Conservation (phyloP, 805 yeast genomes). For the Kockiozyma suomiensis region DNA sequence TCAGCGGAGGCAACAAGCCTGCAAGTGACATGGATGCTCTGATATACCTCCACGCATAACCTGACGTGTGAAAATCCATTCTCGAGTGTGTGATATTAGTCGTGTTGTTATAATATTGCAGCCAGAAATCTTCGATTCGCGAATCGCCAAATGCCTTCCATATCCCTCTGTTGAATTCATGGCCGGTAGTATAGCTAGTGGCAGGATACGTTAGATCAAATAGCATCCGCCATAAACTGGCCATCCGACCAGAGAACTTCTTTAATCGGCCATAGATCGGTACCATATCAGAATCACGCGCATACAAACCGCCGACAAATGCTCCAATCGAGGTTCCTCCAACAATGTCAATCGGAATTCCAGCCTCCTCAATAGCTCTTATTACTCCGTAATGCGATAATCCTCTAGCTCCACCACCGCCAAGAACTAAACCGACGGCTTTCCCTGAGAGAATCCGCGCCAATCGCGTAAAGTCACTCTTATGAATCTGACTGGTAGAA, state of each 20-base stretch:
- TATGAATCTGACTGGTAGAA: conserved; percentile 55
- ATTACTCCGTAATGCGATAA: conserved; percentile 88
- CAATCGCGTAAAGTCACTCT: conserved; percentile 83
- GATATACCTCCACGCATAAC: conserved; percentile 93
- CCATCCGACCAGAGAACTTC: conserved; percentile 77
- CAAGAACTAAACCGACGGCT: conserved; percentile 90
- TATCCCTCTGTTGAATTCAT: conserved; percentile 94
- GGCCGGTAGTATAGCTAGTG: conserved; percentile 94
- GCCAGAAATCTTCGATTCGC: conserved; percentile 96
- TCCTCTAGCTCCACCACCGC: conserved; percentile 99
- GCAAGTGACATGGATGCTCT: conserved; percentile 97
- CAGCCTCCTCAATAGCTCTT: conserved; percentile 86
- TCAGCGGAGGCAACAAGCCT: conserved; percentile 85
- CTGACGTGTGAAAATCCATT: conserved; percentile 91
- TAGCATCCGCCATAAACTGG: conserved; percentile 82
- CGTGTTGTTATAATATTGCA: conserved; percentile 82
- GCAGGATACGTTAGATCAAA: conserved; percentile 90
- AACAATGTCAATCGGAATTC: conserved; percentile 88
- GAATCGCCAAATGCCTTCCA: conserved; percentile 94
- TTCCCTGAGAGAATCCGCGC: conserved; percentile 90
- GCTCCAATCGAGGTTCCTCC: conserved; percentile 98
- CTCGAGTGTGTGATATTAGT: conserved; percentile 93
- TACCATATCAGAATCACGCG: conserved; percentile 86
- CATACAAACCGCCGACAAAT: conserved; percentile 92
- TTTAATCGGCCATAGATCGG: conserved; percentile 90